A percentile compares a stretch with the other conserved stretches of the same genome.
phyloP scores from a whole-genome alignment of 2,329 filamentous ascomycete genomes.

The Amauroascus verrucosus region DNA sequence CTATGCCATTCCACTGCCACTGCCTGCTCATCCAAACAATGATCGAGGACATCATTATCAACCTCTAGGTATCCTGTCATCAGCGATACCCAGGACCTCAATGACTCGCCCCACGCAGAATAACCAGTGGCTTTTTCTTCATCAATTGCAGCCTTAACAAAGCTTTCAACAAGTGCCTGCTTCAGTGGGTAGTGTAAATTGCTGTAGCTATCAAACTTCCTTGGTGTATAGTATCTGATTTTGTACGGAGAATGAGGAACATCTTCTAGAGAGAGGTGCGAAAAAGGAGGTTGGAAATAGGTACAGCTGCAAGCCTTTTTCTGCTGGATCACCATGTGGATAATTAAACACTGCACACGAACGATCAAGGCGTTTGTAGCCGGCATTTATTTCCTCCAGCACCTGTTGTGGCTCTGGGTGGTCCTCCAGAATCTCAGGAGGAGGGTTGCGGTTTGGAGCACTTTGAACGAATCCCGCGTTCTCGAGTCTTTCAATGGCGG shows the following conservation, averaged over 20 bases:
- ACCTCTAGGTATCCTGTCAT: constrained; percentile 23
- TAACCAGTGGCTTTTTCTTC: constrained; percentile 17
- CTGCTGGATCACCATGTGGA: constrained; percentile 15
- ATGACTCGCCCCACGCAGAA: constrained; percentile 19
- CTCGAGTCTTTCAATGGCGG: constrained; percentile 19
- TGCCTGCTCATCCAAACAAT: constrained; percentile 21
- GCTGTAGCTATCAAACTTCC: constrained; percentile 14
- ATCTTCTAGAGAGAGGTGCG: constrained; percentile 12
- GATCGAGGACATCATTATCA: constrained; percentile 22
- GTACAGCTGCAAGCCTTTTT: constrained; percentile 12
- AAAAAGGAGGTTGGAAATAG: constrained; percentile 17
- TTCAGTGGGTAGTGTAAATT: constrained; percentile 19
- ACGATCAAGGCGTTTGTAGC: constrained; percentile 20
- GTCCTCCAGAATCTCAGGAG: constrained; percentile 10
- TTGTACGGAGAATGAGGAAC: background rate
- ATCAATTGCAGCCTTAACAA: constrained; percentile 22
- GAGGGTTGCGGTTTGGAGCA: constrained; percentile 18
- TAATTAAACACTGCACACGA: constrained; percentile 21
- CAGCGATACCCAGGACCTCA: constrained; percentile 20
- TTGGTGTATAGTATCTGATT: constrained; percentile 2
- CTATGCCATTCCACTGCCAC: constrained; percentile 23
- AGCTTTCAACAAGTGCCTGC: constrained; percentile 19
- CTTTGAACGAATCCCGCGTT: constrained; percentile 18
- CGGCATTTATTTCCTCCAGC: constrained; percentile 21
- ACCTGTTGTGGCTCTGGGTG: constrained; percentile 14